Conservation (phyloP, 768 basidiomycete genomes). For the Tulasnella calospora region DNA sequence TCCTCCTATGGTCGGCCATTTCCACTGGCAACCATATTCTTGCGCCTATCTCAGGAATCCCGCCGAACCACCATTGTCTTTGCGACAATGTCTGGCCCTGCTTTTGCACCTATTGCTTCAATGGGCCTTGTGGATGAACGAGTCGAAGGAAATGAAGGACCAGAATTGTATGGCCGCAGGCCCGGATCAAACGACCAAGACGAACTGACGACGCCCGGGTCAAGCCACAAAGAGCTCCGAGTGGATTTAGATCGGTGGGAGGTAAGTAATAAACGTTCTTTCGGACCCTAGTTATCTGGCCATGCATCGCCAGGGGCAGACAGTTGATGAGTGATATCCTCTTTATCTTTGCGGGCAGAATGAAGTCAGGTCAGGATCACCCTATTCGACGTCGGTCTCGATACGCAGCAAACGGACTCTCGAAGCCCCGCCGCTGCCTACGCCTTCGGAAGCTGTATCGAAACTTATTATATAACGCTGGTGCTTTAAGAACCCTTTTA, state of each 20-base stretch:
- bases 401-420: not conserved
- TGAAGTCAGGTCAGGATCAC: not conserved
- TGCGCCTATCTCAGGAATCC: not conserved
- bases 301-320: not conserved
- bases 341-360: not conserved
- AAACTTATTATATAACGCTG: not conserved
- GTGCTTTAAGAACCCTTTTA: not conserved
- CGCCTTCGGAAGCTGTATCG: not conserved
- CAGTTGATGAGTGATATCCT: not conserved
- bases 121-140: not conserved
- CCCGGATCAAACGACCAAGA: not conserved
- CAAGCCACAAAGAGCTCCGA: not conserved
- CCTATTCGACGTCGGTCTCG: not conserved
- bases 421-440: not conserved
- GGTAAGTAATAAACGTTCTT: not conserved
- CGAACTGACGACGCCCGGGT: not conserved
- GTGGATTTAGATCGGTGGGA: not conserved
- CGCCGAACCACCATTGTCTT: not conserved
- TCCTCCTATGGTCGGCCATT: not conserved
- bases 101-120: not conserved
- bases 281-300: not conserved
- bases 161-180: not conserved
- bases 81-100: not conserved
- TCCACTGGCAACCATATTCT: not conserved
- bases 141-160: not conserved